Base-by-base conservation (phyloP, 345 rosid species). In the Eucalyptus tenuipes region DNA sequence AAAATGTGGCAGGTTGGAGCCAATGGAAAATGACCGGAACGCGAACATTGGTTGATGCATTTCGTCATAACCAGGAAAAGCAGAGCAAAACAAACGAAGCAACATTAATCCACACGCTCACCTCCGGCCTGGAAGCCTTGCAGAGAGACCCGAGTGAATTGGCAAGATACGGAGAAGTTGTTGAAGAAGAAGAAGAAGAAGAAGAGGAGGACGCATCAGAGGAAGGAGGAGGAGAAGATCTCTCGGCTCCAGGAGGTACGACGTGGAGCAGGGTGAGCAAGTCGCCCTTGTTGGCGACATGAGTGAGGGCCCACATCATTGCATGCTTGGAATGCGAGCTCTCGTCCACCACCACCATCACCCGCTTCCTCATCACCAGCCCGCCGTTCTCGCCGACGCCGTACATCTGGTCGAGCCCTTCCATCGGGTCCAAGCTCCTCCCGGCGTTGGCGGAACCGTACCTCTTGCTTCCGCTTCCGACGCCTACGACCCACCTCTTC, bases 291-390 rank as follows among this genome's bases (percentile, higher is more conserved):
- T 95, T 94, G 79, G 94, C 93, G 7, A 94, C 93, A 93, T 98
- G 97, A n/a, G 98, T 96, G 5, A 97, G 93, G 50, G 99, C 99
- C 98, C 98, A 98, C 93, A 98, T 96, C 99, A 98, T 96, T 49
- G 99, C 99, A 92, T 98, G 98, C 91, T 93, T 96, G 0, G 99
- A 94, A 82, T 94, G 93, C 0, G 99, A 93, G 49, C 92, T 91
- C n/a, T 96, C 92, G 87, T 98, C 99, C 42, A 97, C 99, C 53
- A 97, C 92, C 29, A 96, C 99, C 99, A 96, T 96, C 89, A 97
- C 99, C 85, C 98, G 91, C 92, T 98, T 98, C 92, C 93, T 97
- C 91, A 88, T 88, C 15, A 87, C 92, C 87, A 89, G 42, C 49
- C 94, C 97, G 5, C 92, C 93, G 45, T 90, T 45, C 59, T 91